These are phyloP conservation scores for Pistacia vera DNA, from an alignment of 345 rosid species.

Conservation along the genomic window DNA sequence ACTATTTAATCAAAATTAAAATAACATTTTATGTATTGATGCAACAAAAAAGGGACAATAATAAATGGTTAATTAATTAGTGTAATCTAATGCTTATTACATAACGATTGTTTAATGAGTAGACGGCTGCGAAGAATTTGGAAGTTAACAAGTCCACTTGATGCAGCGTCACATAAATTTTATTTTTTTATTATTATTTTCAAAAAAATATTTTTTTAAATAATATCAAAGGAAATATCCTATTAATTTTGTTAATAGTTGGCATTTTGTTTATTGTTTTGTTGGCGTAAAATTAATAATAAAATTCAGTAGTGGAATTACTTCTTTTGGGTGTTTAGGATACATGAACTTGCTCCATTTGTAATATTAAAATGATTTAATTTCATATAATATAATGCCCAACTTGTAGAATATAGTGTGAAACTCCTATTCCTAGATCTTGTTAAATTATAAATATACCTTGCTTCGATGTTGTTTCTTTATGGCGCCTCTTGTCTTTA, in stretches of 20 bases:
- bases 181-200: neutral
- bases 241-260: too few relatives aligned
- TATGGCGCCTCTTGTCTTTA: too few relatives aligned
- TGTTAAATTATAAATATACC: neutral
- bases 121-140: conserved; percentile 17
- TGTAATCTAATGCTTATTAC: too few relatives aligned
- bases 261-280: too few relatives aligned
- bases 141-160: conserved; percentile 2
- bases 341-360: neutral
- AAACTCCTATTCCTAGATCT: neutral
- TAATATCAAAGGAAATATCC: too few relatives aligned
- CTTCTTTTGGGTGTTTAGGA: neutral
- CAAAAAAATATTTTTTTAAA: too few relatives aligned
- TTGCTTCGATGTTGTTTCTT: too few relatives aligned
- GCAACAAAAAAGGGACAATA: neutral
- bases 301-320: neutral
- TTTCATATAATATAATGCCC: neutral
- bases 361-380: neutral
- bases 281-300: neutral
- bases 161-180: too few relatives aligned
- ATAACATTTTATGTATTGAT: too few relatives aligned
- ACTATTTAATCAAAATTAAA: too few relatives aligned
- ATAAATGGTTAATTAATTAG: neutral
- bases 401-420: neutral
- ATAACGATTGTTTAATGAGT: neutral